These are phyloP conservation scores for Carex sylvatica DNA, from an alignment of 202 grass and related monocot genomes.

Conservation along the genomic window DNA sequence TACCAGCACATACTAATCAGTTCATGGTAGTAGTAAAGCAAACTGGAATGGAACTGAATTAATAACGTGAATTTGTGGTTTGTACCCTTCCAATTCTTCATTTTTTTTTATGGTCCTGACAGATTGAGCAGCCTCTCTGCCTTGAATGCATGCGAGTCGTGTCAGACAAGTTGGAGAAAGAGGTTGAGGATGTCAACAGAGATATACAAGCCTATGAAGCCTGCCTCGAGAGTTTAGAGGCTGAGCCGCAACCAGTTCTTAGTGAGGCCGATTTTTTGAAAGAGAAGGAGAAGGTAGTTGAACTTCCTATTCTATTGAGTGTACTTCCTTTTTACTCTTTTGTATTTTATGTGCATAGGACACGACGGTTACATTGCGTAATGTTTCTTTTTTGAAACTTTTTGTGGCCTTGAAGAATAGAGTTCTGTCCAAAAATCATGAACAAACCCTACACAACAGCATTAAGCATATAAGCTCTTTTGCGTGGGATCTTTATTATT, in stretches of 20 bases:
- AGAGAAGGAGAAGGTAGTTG: conserved; percentile 80
- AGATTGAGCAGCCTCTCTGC: conserved; percentile 97
- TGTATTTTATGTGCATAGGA: background rate
- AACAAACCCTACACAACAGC: background rate
- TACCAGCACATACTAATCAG: background rate
- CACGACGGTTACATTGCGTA: background rate
- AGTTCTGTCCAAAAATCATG: background rate
- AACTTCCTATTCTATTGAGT: background rate
- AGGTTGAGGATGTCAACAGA: conserved; percentile 78
- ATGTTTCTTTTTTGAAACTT: conserved; percentile 4
- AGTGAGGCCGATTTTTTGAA: conserved; percentile 71
- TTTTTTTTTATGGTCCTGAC: conserved; percentile 29
- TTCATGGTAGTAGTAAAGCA: background rate
- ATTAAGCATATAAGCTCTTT: background rate
- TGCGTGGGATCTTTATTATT: background rate
- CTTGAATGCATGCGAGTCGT: conserved; percentile 94
- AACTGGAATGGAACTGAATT: background rate
- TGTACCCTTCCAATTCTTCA: background rate
- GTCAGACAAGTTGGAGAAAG: conserved; percentile 94
- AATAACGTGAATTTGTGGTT: background rate
- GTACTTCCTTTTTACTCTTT: background rate
- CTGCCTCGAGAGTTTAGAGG: conserved; percentile 61
- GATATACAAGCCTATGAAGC: conserved; percentile 90
- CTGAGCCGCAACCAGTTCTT: conserved; percentile 62
- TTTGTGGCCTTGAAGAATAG: background rate